Evolutionary conservation across 345 rosid species (phyloP), one percentile per base, ranked within the genome.

Genomic region (rapeseed (Brassica napus)): DNA sequence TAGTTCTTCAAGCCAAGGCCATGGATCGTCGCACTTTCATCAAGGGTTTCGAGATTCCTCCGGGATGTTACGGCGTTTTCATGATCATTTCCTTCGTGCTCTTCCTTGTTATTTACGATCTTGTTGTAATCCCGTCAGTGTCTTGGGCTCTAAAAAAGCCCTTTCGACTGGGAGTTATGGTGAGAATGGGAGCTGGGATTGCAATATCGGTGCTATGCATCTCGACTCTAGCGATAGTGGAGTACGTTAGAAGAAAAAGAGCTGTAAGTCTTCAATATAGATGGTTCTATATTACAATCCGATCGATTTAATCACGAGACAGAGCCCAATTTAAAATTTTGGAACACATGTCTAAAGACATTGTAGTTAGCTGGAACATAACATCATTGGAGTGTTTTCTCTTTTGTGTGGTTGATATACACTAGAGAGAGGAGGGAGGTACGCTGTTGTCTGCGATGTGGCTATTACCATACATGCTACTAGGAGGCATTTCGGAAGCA

Each of bases 11-110:
- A 81, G 92, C 87, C 4, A 55, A 23, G 54, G 57, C 87, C 68
- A 85, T 88, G 91, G 89, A 87, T 73, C 76, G 91, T 18, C 86
- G 82, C 52, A 74, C 89, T 8, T 68, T 73, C 34, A 83, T 86
- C 21, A 26, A 82, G 1, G 81, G 77, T 4, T 85, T 87, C n/a
- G 76, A 91, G 77, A 82, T 90, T 77, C 90, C 89, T 6, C 74
- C 91, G 3, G 91, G 86, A 39, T 85, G 90, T 5, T 84, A 84
- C 5, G 39, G 78, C 49, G 57, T 81, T 39, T 86, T 92, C 28
- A 5, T 76, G 69, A 39, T 88, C 32, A 62, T 83, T 32, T 28
- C 88, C 9, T 16, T 85, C 32, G 71, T 78, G 57, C 0, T 69
- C 3, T 85, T 91, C 88, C 34, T 90, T 35, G 67, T 73, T 65